These are phyloP conservation scores for Parastagonospora nodorum DNA, from an alignment of 2,329 filamentous ascomycete genomes.

Conservation along the genomic window DNA sequence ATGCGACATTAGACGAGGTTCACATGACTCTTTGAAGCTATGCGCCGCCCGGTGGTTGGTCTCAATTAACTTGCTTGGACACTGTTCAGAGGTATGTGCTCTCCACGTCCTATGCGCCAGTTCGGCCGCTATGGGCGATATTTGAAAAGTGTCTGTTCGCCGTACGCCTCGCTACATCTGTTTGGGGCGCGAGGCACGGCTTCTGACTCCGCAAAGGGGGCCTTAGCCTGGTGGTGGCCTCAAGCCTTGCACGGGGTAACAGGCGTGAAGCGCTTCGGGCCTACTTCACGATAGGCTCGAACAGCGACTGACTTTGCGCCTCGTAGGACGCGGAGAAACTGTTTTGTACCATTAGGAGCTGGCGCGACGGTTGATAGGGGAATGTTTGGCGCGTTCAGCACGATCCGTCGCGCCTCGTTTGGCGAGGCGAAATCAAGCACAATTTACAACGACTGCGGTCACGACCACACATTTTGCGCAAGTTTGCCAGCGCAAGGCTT, in stretches of 20 bases:
- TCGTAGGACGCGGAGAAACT: background rate
- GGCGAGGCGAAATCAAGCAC: background rate
- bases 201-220: conserved; percentile 2
- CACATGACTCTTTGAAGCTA: background rate
- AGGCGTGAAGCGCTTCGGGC: background rate
- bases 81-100: conserved; percentile 1
- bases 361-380: background rate
- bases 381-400: background rate
- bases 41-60: background rate
- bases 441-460: conserved; percentile 3
- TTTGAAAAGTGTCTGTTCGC: background rate
- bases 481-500: conserved; percentile 1
- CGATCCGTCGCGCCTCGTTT: background rate
- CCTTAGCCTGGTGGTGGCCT: background rate
- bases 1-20: background rate
- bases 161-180: background rate
- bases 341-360: background rate
- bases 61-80: background rate
- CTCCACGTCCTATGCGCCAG: background rate
- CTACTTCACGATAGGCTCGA: background rate
- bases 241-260: background rate
- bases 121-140: background rate
- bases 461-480: background rate
- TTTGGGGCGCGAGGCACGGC: background rate
- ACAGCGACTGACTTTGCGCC: background rate